Base-by-base conservation (phyloP, 768 basidiomycete species). In the Serendipita sp. region DNA sequence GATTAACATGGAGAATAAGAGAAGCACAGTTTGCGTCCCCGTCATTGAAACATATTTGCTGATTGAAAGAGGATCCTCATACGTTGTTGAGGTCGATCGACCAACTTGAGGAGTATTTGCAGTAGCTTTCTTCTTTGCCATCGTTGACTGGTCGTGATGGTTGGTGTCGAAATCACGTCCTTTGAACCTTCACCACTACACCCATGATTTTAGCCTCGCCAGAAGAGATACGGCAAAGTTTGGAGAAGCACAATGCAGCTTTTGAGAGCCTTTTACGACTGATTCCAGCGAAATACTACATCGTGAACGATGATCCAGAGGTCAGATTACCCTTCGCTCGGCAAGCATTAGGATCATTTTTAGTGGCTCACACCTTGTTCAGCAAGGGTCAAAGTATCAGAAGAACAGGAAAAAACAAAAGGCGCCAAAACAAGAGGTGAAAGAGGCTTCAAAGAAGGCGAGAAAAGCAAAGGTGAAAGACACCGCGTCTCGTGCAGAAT, bases 241-340 rank as follows among this genome's bases (percentile, higher is more conserved):
- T 98, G 56, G 87, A 92, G 72, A 75, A 76, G 43, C 92, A 96
- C 74, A 96, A 97, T 70, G 81, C 81, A 28, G 82, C 84, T 0
- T 97, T 99, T 68, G 90, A 93, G 69, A 76, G 82, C 0, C 76
- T 97, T 3, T 76, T 96, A 1, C 82, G 78, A 42, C 80, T 96
- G 50, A 96, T 97, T 62, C 95, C 95, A 0, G 80, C 93, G 3
- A 86, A 86, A 75, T 91, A 88, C 71, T 97, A 97, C 73, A 76
- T 96, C 56, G 79, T 82, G 1, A 78, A 76, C 42, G 85, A 87
- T 20, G 80, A 81, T 48, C 75, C 76, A 1, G 82, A 85, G 60
- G 85, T 86, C 64, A 82, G 60, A 43, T n/a, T n/a, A n/a, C n/a
- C n/a, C n/a, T n/a, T n/a, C n/a, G 42, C 9, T 42, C 50, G 42